phyloP scores from a whole-genome alignment of 441 rosid genomes.

The Arabidopsis hybrid region DNA sequence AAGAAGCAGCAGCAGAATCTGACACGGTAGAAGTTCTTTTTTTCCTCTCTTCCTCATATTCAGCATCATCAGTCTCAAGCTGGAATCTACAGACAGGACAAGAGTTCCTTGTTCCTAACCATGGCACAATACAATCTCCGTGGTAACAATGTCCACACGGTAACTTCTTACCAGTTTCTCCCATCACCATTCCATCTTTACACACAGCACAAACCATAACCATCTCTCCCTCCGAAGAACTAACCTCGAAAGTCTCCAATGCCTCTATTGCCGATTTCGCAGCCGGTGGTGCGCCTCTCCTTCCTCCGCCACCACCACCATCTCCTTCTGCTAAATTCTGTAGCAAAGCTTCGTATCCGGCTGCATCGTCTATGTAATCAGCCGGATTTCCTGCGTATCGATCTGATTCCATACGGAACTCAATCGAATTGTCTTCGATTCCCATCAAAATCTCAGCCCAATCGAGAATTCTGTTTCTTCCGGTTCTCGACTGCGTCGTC shows the following conservation, averaged over 20 bases:
- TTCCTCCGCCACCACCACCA: constrained; percentile 48
- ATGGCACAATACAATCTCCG: constrained; percentile 71
- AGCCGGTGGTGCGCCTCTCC: constrained; percentile 81
- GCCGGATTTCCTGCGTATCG: constrained; percentile 64
- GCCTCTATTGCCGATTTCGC: constrained; percentile 53
- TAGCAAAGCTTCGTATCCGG: constrained; percentile 71
- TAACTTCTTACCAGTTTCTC: constrained; percentile 63
- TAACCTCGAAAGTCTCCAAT: constrained; percentile 51
- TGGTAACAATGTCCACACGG: constrained; percentile 84
- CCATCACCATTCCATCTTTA: constrained; percentile 62
- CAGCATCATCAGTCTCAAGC: constrained; percentile 73
- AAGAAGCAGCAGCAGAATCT: constrained; percentile 29
- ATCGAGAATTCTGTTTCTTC: constrained; percentile 74
- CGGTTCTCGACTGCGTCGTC: constrained; percentile 57
- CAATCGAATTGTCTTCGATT: constrained; percentile 69
- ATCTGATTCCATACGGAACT: constrained; percentile 62
- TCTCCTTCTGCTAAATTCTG: constrained; percentile 76
- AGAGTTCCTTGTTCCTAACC: constrained; percentile 78
- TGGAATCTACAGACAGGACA: constrained; percentile 85
- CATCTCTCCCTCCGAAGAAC: constrained; percentile 41
- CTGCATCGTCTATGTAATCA: constrained; percentile 68
- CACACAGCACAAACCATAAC: constrained; percentile 65
- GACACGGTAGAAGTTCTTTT: constrained; percentile 35
- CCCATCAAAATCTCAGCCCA: constrained; percentile 88
- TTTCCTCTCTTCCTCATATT: constrained; percentile 72